phyloP scores from a whole-genome alignment of 768 basidiomycete genomes.

The Leccinellum rugosiceps region DNA sequence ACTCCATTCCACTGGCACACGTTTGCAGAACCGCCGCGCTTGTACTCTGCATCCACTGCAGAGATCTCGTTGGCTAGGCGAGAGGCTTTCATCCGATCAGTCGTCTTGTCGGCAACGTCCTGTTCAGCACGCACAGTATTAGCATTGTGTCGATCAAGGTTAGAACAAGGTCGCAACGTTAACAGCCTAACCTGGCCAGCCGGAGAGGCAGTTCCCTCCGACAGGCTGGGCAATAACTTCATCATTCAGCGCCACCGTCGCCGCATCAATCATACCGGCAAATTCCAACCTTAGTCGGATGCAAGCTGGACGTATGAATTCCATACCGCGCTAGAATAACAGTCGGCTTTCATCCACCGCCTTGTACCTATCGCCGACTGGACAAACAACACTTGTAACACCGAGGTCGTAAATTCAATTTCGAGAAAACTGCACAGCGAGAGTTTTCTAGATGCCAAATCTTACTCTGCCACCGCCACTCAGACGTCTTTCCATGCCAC shows the following conservation, averaged over 20 bases:
- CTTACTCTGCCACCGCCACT: conserved; percentile 16
- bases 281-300: neutral
- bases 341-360: neutral
- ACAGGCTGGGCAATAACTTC: conserved; percentile 20
- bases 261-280: conserved; percentile 22
- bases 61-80: neutral
- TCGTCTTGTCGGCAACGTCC: conserved; percentile 1
- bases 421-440: neutral
- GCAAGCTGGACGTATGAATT: neutral
- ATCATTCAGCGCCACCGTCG: conserved; percentile 17
- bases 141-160: neutral
- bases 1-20: neutral
- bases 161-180: conserved; percentile 27
- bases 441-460: neutral
- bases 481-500: conserved; percentile 23
- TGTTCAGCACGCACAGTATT: conserved; percentile 19
- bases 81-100: neutral
- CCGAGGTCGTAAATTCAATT: neutral
- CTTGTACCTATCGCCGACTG: conserved; percentile 1
- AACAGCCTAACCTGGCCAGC: conserved; percentile 21
- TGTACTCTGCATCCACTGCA: neutral
- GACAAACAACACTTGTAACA: neutral
- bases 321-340: neutral
- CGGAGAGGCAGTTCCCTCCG: conserved; percentile 16
- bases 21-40: neutral